These are phyloP conservation scores for Esteya vermicola DNA, from an alignment of 2,329 filamentous ascomycete species.

Conservation along the genomic window DNA sequence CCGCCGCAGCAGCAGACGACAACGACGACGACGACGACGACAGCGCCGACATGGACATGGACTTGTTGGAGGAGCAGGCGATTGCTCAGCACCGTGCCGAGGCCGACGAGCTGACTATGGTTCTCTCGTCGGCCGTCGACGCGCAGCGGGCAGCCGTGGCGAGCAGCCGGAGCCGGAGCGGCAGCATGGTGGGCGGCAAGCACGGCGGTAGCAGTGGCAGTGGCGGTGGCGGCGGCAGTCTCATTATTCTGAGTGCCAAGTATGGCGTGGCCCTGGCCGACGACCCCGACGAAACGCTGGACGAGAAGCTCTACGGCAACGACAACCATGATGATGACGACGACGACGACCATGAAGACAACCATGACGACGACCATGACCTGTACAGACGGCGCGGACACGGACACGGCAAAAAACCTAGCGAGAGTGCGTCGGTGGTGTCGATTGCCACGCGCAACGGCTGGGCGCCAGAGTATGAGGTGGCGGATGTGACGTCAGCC, in stretches of 20 bases:
- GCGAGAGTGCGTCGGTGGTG: no score
- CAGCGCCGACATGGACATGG: neutral
- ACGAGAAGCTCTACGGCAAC: no score
- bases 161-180: constrained; percentile 12
- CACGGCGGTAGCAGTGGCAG: neutral
- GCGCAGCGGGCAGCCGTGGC: constrained; percentile 18
- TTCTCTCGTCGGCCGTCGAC: constrained; percentile 26
- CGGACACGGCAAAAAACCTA: no score
- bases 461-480: constrained; percentile 19
- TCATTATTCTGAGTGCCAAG: constrained; percentile 35
- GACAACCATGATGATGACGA: constrained; percentile 6
- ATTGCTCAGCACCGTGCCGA: constrained; percentile 24
- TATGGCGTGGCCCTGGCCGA: constrained; percentile 22
- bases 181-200: constrained; percentile 10
- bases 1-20: neutral
- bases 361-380: no score
- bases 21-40: constrained; percentile 10
- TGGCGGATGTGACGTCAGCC: constrained; percentile 34
- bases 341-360: constrained; percentile 9
- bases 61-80: constrained; percentile 7
- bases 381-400: no score
- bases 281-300: constrained; percentile 5
- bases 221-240: constrained; percentile 15
- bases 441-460: constrained; percentile 12
- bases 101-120: constrained; percentile 28